Evolutionary conservation across 108 stramenopile genomes (phyloP).

Genomic region (Pseudonitzschia delicatissima): DNA sequence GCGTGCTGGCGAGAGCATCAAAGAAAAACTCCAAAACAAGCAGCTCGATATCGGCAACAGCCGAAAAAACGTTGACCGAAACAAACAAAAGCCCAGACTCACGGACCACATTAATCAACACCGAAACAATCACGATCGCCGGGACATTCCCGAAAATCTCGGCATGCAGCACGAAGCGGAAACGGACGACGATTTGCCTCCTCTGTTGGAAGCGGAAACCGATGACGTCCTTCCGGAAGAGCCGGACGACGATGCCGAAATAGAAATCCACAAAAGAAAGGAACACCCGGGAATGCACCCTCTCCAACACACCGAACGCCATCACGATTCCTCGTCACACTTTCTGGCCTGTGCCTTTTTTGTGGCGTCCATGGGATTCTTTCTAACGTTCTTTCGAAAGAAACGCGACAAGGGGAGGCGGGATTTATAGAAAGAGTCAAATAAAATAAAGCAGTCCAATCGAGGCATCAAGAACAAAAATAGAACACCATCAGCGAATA

Average conservation of each 20-base stretch:
- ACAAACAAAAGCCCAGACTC: not conserved
- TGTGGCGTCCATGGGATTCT: slow-evolving; percentile 13
- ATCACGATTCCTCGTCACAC: no score
- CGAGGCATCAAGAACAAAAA: no score
- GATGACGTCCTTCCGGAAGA: slow-evolving; percentile 1
- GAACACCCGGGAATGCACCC: no score
- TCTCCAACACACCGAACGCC: no score
- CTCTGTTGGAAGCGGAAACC: not conserved
- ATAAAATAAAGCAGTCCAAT: no score
- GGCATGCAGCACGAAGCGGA: not conserved
- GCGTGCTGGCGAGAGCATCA: no score
- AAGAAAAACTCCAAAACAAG: not conserved
- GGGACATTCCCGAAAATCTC: not conserved
- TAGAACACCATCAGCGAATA: no score
- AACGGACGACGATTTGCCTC: not conserved
- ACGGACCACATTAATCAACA: not conserved
- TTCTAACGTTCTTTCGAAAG: slow-evolving; percentile 12
- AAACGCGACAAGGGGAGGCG: slow-evolving; percentile 31
- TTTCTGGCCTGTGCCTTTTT: slow-evolving; percentile 19
- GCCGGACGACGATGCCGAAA: not conserved
- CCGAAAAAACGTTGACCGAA: not conserved
- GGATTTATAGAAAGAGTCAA: slow-evolving; percentile 26
- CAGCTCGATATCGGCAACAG: not conserved
- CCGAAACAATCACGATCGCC: not conserved
- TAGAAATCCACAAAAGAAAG: not conserved